These are phyloP conservation scores for Boletus subparvulus DNA, from an alignment of 768 basidiomycete genomes.

Conservation along the genomic window DNA sequence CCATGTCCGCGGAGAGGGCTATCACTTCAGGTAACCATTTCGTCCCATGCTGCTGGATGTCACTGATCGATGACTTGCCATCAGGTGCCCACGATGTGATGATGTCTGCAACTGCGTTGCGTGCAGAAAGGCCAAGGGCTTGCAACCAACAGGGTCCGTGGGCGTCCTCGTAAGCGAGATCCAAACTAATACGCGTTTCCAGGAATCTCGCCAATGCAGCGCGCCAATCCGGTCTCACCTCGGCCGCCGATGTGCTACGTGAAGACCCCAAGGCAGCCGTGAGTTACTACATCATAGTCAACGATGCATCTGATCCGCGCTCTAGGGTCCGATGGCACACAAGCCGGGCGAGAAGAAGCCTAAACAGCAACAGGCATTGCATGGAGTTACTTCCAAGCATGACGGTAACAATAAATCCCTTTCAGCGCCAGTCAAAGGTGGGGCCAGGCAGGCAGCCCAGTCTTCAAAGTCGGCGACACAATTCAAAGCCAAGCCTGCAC, in stretches of 20 bases:
- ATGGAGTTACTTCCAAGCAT: slow-evolving; percentile 1
- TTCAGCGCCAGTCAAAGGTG: slow-evolving; percentile 12
- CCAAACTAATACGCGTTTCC: slow-evolving; percentile 9
- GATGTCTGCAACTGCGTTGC: slow-evolving; percentile 64
- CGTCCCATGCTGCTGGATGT: slow-evolving; percentile 6
- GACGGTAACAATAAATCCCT: slow-evolving; percentile 4
- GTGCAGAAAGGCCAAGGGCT: slow-evolving; percentile 64
- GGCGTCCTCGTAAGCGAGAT: background rate
- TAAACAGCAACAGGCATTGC: slow-evolving; percentile 9
- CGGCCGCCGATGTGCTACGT: slow-evolving; percentile 39
- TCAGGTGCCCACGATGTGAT: slow-evolving; percentile 68
- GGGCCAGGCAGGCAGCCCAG: slow-evolving; percentile 3
- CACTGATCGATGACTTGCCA: slow-evolving; percentile 14
- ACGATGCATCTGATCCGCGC: slow-evolving; percentile 8
- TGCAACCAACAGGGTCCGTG: slow-evolving; percentile 58
- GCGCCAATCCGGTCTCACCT: slow-evolving; percentile 38
- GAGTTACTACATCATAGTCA: slow-evolving; percentile 5
- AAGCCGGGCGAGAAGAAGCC: slow-evolving; percentile 23
- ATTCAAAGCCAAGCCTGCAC: slow-evolving; percentile 18
- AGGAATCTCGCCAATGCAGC: slow-evolving; percentile 42
- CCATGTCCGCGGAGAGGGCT: slow-evolving; percentile 35
- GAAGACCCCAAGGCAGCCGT: slow-evolving; percentile 35
- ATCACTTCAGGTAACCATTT: slow-evolving; percentile 52
- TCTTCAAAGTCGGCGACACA: slow-evolving; percentile 10
- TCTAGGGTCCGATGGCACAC: slow-evolving; percentile 30